phyloP scores from a whole-genome alignment of 495 filamentous ascomycete genomes.

The Alectoria sarmentosa region DNA sequence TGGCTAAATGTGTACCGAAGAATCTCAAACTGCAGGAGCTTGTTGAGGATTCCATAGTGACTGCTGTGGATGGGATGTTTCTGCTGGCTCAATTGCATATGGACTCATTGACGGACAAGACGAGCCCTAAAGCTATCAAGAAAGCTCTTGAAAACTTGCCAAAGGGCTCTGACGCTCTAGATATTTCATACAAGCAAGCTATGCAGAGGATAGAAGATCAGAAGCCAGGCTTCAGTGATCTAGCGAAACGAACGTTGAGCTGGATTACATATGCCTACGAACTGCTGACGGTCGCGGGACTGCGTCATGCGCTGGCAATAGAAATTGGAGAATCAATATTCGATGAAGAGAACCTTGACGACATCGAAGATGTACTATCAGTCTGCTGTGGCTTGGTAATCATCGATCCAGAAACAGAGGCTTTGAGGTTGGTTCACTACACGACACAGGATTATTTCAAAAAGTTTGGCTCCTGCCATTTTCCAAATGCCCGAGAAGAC shows the following conservation, averaged over 20 bases:
- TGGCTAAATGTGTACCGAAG: constrained; percentile 7
- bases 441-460: constrained; percentile 26
- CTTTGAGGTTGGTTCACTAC: constrained; percentile 26
- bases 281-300: constrained; percentile 13
- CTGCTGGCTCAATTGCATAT: constrained; percentile 28
- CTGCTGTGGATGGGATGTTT: constrained; percentile 13
- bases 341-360: constrained; percentile 23
- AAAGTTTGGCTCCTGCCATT: background rate
- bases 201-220: constrained; percentile 24
- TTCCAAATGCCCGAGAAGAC: background rate
- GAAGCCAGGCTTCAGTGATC: background rate
- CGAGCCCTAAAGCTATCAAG: constrained; percentile 17
- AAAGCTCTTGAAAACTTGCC: constrained; percentile 22
- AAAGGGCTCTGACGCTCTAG: constrained; percentile 14
- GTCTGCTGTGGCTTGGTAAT: constrained; percentile 27
- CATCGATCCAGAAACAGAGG: constrained; percentile 8
- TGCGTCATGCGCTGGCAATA: constrained; percentile 28
- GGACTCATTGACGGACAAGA: constrained; percentile 24
- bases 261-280: constrained; percentile 23
- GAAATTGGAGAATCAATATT: constrained; percentile 17
- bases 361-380: constrained; percentile 15
- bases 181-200: constrained; percentile 24
- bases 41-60: background rate
- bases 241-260: constrained; percentile 16
- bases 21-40: background rate